Evolutionary conservation across 371 early-diverging fungal genomes (phyloP), one percentile per base, ranked within the genome.

Genomic region (Gilbertella persicaria): DNA sequence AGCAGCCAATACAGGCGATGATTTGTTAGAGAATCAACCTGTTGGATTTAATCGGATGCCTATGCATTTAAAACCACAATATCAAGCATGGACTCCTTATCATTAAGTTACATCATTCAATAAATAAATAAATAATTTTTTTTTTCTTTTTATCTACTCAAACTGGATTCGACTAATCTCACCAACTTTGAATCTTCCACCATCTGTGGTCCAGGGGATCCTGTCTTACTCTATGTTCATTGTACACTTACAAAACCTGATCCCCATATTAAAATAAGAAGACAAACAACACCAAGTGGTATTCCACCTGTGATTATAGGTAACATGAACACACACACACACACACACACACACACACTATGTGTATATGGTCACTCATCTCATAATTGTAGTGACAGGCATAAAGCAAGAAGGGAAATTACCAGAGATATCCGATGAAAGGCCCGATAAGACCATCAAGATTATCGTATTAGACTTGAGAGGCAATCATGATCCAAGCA

Each of bases 221-320:
- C 70, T 19, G 67, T 64, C 21, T 50, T 73, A 12, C 59, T 73
- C 6, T 67, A 67, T 50, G 62, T 73, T 10, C 67, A 67, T 33
- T 73, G 70, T 26, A 62, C 70, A n/a, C 16, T 43, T 3, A 43
- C 45, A 3, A 64, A 65, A 35, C 75, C 75, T 12, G 60, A 61
- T 25, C 69, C 69, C 17, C 55, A 58, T 44, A 56, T 75, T 13
- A 55, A 55, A 17, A 71, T 75, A 47, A 51, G 62, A 48, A 33
- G 69, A 44, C 59, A 63, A 41, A 69, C 72, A 3, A 75, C 75
- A 1, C 45, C 64, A 5, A 45, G 39, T 4, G 61, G 75, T 1
- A 56, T 62, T 29, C 64, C 75, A 2, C 72, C 75, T 14, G 69
- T 71, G 20, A 65, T 75, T 35, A 57, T 71, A 33, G 67, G 75